phyloP scores from a whole-genome alignment of 768 basidiomycete genomes.

The Pleurotus eryngii region DNA sequence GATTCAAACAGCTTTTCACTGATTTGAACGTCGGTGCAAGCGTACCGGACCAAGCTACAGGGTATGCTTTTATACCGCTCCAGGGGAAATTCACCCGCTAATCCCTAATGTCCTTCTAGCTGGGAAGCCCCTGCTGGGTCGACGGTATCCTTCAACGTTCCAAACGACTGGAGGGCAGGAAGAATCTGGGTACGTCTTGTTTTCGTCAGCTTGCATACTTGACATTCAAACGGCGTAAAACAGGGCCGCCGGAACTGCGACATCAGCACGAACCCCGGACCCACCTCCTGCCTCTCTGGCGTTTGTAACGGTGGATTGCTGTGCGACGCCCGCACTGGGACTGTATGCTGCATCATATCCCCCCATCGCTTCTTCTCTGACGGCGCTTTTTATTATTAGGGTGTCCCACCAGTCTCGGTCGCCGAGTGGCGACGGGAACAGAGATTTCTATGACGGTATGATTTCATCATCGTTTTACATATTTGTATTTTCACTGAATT shows the following conservation, averaged over 20 bases:
- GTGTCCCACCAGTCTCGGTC: constrained; percentile 61
- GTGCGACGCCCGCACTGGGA: constrained; percentile 51
- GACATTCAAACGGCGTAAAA: neutral
- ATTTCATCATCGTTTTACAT: neutral
- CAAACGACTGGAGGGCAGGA: constrained; percentile 46
- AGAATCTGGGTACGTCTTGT: constrained; percentile 40
- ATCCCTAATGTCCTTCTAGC: neutral
- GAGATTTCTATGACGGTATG: constrained; percentile 62
- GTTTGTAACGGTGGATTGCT: constrained; percentile 68
- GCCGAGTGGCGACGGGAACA: constrained; percentile 52
- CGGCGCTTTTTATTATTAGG: constrained; percentile 24
- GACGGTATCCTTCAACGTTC: constrained; percentile 35
- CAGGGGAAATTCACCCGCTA: neutral
- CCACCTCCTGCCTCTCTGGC: constrained; percentile 59
- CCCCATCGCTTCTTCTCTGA: neutral
- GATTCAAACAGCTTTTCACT: constrained; percentile 7
- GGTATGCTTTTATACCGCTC: constrained; percentile 7
- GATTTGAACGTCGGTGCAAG: constrained; percentile 7
- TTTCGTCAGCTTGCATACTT: neutral
- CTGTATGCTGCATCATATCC: constrained; percentile 25
- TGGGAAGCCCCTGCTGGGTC: constrained; percentile 17
- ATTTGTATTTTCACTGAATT: too few species aligned
- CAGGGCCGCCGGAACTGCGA: constrained; percentile 66
- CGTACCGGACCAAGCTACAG: constrained; percentile 13
- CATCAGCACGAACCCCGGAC: constrained; percentile 51